Evolutionary conservation across 1,284 basidiomycete genomes (phyloP).

Genomic region (Tetrapyrgos nigripes): DNA sequence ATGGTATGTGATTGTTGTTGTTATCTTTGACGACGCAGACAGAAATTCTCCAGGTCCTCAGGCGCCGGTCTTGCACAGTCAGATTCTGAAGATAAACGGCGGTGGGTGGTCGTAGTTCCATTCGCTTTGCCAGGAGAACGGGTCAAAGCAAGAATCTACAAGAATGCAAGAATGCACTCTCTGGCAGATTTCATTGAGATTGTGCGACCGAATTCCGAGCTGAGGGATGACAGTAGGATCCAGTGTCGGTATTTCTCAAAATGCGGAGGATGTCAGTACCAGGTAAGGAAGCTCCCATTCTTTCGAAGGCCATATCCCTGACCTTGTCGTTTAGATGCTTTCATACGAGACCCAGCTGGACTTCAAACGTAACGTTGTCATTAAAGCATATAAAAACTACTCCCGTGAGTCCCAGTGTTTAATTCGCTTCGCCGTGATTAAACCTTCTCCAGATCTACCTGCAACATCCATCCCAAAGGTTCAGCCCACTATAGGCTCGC

Average conservation of each 20-base stretch:
- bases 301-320: background rate
- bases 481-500: slow-evolving; percentile 83
- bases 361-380: slow-evolving; percentile 88
- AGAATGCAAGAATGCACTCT: slow-evolving; percentile 72
- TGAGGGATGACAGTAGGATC: slow-evolving; percentile 70
- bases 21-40: slow-evolving; percentile 7
- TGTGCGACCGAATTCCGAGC: slow-evolving; percentile 64
- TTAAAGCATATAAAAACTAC: slow-evolving; percentile 85
- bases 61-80: slow-evolving; percentile 70
- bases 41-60: slow-evolving; percentile 31
- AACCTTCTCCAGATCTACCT: slow-evolving; percentile 54
- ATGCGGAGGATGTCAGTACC: slow-evolving; percentile 84
- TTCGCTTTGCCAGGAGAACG: slow-evolving; percentile 86
- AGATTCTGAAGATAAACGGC: slow-evolving; percentile 52
- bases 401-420: slow-evolving; percentile 53
- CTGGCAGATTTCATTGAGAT: slow-evolving; percentile 80
- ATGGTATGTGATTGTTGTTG: slow-evolving; percentile 52
- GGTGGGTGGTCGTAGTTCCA: slow-evolving; percentile 85
- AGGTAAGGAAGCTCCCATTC: slow-evolving; percentile 46
- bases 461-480: slow-evolving; percentile 68
- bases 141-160: slow-evolving; percentile 75
- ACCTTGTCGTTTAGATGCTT: slow-evolving; percentile 66
- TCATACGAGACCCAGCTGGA: slow-evolving; percentile 88
- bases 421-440: background rate
- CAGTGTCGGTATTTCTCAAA: slow-evolving; percentile 88